Evolutionary conservation across 2,329 filamentous ascomycete species (phyloP).

Genomic region (Catunica adiposa): DNA sequence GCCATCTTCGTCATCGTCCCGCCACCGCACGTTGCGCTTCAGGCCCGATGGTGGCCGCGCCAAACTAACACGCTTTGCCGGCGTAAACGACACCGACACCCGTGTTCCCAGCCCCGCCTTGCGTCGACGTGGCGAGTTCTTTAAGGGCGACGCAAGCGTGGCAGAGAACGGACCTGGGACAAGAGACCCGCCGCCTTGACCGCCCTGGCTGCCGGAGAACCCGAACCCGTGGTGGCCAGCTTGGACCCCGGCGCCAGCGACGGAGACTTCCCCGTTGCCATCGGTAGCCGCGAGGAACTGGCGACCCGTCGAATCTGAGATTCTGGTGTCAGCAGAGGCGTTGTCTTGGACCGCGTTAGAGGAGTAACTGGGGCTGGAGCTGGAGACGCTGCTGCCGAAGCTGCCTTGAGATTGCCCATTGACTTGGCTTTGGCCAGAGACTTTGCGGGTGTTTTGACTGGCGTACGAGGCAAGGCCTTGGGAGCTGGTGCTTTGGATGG

Average conservation of each 20-base stretch:
- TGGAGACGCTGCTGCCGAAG: background rate
- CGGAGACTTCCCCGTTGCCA: conserved; percentile 6
- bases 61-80: conserved; percentile 44
- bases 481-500: background rate
- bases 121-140: conserved; percentile 64
- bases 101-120: conserved; percentile 41
- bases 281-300: conserved; percentile 11
- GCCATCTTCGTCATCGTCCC: conserved; percentile 74
- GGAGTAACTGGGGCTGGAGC: conserved; percentile 1
- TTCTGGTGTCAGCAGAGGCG: conserved; percentile 6
- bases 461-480: background rate
- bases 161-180: conserved; percentile 6
- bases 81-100: conserved; percentile 68
- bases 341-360: conserved; percentile 12
- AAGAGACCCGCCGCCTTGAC: conserved; percentile 17
- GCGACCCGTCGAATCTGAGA: background rate
- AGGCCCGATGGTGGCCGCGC: conserved; percentile 27
- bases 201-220: conserved; percentile 14
- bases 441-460: background rate
- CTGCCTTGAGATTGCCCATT: conserved; percentile 9
- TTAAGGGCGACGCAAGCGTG: conserved; percentile 41
- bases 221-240: conserved; percentile 9
- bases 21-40: conserved; percentile 77
- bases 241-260: background rate
- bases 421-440: conserved; percentile 12